phyloP scores from a whole-genome alignment of 148 eudicot species.

The Euryodendron excelsum region DNA sequence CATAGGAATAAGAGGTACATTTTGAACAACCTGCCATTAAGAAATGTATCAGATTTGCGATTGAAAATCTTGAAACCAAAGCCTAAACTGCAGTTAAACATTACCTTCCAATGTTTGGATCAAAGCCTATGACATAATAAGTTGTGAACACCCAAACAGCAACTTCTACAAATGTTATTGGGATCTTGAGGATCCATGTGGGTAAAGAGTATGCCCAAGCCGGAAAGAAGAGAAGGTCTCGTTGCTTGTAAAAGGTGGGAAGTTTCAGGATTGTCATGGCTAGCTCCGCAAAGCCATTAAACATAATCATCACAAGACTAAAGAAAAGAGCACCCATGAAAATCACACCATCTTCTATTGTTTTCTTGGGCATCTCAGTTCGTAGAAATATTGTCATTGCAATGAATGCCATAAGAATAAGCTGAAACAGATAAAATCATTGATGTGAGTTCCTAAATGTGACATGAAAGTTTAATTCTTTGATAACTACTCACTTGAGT shows the following conservation, averaged over 20 bases:
- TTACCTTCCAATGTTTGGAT: conserved; percentile 34
- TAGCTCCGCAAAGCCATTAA: conserved; percentile 63
- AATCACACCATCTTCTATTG: conserved; percentile 40
- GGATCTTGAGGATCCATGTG: conserved; percentile 34
- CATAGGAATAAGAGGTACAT: conserved; percentile 27
- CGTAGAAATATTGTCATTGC: conserved; percentile 68
- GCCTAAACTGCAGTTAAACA: neutral
- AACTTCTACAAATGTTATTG: conserved; percentile 30
- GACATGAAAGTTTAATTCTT: too few species aligned
- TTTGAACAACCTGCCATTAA: conserved; percentile 29
- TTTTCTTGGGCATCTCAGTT: conserved; percentile 49
- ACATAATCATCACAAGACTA: conserved; percentile 39
- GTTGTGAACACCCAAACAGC: conserved; percentile 26
- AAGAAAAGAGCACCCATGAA: conserved; percentile 61
- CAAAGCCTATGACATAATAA: conserved; percentile 39
- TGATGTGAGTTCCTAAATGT: too few species aligned
- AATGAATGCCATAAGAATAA: conserved; percentile 41
- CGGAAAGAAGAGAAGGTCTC: conserved; percentile 72
- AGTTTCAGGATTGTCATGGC: conserved; percentile 71
- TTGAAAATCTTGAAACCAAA: neutral
- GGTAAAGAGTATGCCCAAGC: conserved; percentile 54
- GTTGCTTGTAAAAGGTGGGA: conserved; percentile 71
- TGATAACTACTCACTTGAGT: too few species aligned
- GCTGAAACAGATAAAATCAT: conserved; percentile 43
- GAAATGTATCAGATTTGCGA: neutral